Conservation (phyloP, 163 green algal species). For the Trebouxiophyceae sp. region DNA sequence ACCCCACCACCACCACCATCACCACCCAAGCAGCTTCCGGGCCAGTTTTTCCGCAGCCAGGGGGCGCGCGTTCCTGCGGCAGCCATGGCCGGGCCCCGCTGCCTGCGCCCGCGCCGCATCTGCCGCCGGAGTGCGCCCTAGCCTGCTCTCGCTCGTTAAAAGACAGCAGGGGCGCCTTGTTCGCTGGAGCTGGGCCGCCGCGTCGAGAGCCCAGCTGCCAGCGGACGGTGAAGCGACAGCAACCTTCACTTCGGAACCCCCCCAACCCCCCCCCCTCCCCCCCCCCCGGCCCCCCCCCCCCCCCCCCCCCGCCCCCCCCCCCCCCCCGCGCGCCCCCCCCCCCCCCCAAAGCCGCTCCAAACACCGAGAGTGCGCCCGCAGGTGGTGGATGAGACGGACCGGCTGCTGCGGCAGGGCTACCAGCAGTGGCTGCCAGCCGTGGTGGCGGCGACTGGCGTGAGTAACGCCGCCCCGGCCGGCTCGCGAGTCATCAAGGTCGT, state of each 20-base stretch:
- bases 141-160: too few relatives aligned
- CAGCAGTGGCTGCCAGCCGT: slow-evolving; percentile 77
- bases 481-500: slow-evolving; percentile 78
- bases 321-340: too few relatives aligned
- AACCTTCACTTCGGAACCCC: too few relatives aligned
- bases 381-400: slow-evolving; percentile 81
- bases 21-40: too few relatives aligned
- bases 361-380: slow-evolving; percentile 13
- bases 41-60: too few relatives aligned
- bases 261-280: not conserved
- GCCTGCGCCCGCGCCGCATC: too few relatives aligned
- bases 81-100: too few relatives aligned
- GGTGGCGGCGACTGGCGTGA: slow-evolving; percentile 24
- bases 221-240: not conserved
- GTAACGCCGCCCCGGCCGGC: not conserved
- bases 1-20: too few relatives aligned
- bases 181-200: not conserved
- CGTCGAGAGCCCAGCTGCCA: not conserved
- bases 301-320: not conserved
- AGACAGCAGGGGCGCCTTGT: too few relatives aligned
- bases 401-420: slow-evolving; percentile 79
- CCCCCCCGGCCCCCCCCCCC: too few relatives aligned
- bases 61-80: too few relatives aligned
- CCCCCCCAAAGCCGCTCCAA: not conserved
- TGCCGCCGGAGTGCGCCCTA: too few relatives aligned